Conservation (phyloP, 2,329 filamentous ascomycete species). For the Chrysoporthe austroafricana region DNA sequence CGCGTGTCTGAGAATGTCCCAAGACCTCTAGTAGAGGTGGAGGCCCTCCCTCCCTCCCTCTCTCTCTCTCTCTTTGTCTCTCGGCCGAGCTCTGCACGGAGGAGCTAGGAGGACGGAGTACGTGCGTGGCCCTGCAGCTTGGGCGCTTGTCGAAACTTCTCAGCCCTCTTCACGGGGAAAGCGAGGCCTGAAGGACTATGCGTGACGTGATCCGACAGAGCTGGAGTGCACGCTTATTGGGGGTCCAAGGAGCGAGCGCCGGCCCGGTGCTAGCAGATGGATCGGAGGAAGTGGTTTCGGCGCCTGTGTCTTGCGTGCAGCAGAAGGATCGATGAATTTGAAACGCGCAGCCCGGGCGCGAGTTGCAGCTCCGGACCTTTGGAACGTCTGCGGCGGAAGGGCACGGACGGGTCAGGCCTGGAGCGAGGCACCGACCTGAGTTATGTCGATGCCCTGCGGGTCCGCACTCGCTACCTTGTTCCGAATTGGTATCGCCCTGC, state of each 20-base stretch:
- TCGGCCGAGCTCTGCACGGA: slow-evolving; percentile 2
- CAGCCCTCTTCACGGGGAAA: neutral
- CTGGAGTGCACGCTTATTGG: neutral
- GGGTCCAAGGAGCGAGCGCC: neutral
- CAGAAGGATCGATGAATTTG: slow-evolving; percentile 14
- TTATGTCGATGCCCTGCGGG: slow-evolving; percentile 1
- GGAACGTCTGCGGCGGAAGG: neutral
- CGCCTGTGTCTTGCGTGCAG: neutral
- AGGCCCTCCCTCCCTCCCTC: neutral
- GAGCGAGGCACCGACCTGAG: slow-evolving; percentile 14
- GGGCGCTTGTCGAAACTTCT: slow-evolving; percentile 13
- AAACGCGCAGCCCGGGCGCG: slow-evolving; percentile 10
- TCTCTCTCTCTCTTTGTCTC: neutral
- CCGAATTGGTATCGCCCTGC: slow-evolving; percentile 11
- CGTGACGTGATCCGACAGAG: neutral
- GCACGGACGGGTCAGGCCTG: slow-evolving; percentile 27
- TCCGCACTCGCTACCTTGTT: slow-evolving; percentile 21
- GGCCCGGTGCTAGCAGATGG: neutral
- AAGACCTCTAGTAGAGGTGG: neutral
- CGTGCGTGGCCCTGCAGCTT: neutral
- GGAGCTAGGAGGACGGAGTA: neutral
- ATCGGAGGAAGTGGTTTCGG: neutral
- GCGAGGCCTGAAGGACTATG: neutral
- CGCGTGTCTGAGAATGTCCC: neutral
- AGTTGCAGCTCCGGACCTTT: slow-evolving; percentile 6